Evolutionary conservation across 2,329 filamentous ascomycete genomes (phyloP).

Genomic region (Aspergillus calidoustus): DNA sequence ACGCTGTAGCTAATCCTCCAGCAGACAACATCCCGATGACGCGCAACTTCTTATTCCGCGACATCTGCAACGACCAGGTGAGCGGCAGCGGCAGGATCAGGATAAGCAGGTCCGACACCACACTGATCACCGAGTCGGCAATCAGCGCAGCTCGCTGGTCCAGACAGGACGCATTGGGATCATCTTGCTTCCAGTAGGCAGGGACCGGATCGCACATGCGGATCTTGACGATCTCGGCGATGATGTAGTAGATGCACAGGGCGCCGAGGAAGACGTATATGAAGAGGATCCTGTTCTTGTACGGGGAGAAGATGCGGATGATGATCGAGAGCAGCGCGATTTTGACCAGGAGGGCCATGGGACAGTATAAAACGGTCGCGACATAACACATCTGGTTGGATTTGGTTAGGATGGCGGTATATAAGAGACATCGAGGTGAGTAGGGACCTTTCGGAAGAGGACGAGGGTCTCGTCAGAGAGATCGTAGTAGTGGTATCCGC

Average conservation of each 20-base stretch:
- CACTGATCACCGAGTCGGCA: conserved; percentile 45
- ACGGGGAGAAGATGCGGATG: conserved; percentile 44
- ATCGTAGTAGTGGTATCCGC: conserved; percentile 38
- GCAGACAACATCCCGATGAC: conserved; percentile 44
- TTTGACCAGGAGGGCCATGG: conserved; percentile 45
- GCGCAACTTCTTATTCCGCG: conserved; percentile 40
- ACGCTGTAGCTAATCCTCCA: conserved; percentile 44
- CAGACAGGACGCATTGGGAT: conserved; percentile 35
- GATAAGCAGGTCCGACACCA: conserved; percentile 44
- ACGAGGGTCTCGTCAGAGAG: conserved; percentile 27
- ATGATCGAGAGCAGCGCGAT: conserved; percentile 44
- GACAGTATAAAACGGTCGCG: conserved; percentile 47
- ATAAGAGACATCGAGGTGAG: too few species aligned
- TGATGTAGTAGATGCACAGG: conserved; percentile 41
- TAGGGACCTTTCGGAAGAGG: conserved; percentile 33
- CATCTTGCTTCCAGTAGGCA: conserved; percentile 37
- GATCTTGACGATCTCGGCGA: conserved; percentile 44
- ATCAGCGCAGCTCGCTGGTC: conserved; percentile 43
- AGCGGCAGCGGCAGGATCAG: conserved; percentile 42
- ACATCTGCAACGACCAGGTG: conserved; percentile 47
- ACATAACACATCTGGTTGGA: conserved; percentile 37
- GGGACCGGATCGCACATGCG: conserved; percentile 44
- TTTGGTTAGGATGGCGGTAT: not conserved
- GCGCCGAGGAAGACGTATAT: conserved; percentile 42
- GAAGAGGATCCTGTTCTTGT: conserved; percentile 37